phyloP scores from a whole-genome alignment of 805 yeast species.

The Isabelozyma rhagii region DNA sequence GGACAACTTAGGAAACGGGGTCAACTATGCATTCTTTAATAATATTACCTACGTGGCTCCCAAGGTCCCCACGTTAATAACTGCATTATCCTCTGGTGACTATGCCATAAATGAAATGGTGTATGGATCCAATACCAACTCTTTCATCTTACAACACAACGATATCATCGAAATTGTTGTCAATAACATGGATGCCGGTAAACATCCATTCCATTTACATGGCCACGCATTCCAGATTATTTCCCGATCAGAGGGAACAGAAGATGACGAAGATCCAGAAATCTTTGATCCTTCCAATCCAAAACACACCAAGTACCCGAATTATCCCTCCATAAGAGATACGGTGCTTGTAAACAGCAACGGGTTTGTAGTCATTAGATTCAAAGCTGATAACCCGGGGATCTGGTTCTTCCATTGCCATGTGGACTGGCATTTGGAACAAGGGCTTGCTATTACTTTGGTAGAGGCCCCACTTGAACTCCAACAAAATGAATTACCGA shows the following conservation, averaged over 20 bases:
- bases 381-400: conserved; percentile 94
- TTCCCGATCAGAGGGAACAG: conserved; percentile 62
- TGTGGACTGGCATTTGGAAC: conserved; percentile 96
- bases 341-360: conserved; percentile 74
- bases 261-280: conserved; percentile 52
- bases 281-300: conserved; percentile 33
- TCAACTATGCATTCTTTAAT: conserved; percentile 96
- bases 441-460: conserved; percentile 80
- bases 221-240: conserved; percentile 88
- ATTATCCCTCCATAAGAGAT: conserved; percentile 83
- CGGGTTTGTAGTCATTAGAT: conserved; percentile 82
- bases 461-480: conserved; percentile 81
- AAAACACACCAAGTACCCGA: conserved; percentile 48
- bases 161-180: conserved; percentile 76
- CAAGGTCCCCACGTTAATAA: conserved; percentile 78
- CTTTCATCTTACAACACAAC: conserved; percentile 65
- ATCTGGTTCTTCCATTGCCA: conserved; percentile 99
- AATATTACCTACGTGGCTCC: conserved; percentile 76
- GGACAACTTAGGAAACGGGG: conserved; percentile 84
- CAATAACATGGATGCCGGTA: conserved; percentile 87
- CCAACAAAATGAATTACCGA: conserved; percentile 31
- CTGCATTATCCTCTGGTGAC: conserved; percentile 74
- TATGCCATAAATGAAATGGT: conserved; percentile 48
- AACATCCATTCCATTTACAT: conserved; percentile 96
- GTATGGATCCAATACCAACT: conserved; percentile 79